Conservation (phyloP, 2,329 filamentous ascomycete species). For the Phialocephala subalpina region DNA sequence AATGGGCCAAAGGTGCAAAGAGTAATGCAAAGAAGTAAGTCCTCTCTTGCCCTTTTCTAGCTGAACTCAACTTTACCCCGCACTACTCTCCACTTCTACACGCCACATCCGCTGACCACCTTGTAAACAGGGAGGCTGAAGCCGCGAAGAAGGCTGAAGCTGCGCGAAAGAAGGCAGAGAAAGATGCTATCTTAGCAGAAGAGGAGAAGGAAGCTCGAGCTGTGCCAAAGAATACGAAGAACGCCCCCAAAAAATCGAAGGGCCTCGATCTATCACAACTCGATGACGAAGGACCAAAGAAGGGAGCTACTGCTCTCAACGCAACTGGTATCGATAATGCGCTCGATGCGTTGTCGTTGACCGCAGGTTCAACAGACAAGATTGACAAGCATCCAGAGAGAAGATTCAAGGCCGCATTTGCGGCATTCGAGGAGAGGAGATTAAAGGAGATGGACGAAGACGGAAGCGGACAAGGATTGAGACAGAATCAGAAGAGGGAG, state of each 20-base stretch:
- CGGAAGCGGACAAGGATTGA: slow-evolving; percentile 73
- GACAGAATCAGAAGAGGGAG: slow-evolving; percentile 85
- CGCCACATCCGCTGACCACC: slow-evolving; percentile 22
- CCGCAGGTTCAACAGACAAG: slow-evolving; percentile 65
- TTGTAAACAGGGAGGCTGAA: slow-evolving; percentile 74
- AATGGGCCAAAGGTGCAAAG: slow-evolving; percentile 91
- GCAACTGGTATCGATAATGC: slow-evolving; percentile 93
- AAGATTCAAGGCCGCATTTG: slow-evolving; percentile 85
- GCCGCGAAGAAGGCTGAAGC: slow-evolving; percentile 74
- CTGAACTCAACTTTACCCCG: slow-evolving; percentile 23
- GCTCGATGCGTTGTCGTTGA: slow-evolving; percentile 82
- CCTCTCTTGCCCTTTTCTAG: slow-evolving; percentile 1
- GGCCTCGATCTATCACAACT: slow-evolving; percentile 81
- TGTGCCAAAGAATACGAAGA: slow-evolving; percentile 73
- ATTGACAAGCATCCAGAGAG: slow-evolving; percentile 90
- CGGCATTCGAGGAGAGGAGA: slow-evolving; percentile 81
- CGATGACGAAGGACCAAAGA: slow-evolving; percentile 60
- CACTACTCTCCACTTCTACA: slow-evolving; percentile 22
- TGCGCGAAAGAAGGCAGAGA: slow-evolving; percentile 90
- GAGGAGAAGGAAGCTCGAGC: slow-evolving; percentile 83
- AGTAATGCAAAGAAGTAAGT: slow-evolving; percentile 85
- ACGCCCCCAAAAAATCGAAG: slow-evolving; percentile 72
- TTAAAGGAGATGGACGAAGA: slow-evolving; percentile 87
- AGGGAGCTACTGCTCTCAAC: slow-evolving; percentile 66
- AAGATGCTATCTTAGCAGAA: slow-evolving; percentile 80